Conservation (phyloP, 139 green algal genomes). For the Picocystis salinarum region DNA sequence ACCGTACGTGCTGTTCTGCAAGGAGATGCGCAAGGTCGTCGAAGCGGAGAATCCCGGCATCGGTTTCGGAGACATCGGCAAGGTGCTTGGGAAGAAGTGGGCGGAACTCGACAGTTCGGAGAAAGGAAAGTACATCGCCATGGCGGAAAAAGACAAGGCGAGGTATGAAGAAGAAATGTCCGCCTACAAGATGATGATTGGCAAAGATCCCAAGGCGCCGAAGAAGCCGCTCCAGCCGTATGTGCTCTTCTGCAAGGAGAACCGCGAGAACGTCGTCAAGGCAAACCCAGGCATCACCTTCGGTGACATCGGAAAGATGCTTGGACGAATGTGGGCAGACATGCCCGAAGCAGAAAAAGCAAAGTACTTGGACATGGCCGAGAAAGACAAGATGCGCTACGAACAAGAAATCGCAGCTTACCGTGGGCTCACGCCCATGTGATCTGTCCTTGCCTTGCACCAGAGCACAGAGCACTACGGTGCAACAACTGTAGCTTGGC, state of each 20-base stretch:
- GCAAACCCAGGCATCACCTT: background rate
- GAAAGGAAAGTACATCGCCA: constrained; percentile 1
- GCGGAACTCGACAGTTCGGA: background rate
- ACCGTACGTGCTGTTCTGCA: constrained; percentile 6
- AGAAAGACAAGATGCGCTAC: constrained; percentile 1
- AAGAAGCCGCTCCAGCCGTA: constrained; percentile 1
- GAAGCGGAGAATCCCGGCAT: background rate
- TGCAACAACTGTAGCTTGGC: no score
- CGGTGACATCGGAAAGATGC: background rate
- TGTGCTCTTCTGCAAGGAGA: constrained; percentile 4
- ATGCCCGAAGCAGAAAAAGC: constrained; percentile 1
- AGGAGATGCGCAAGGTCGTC: background rate
- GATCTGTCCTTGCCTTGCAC: no score
- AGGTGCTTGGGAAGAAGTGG: background rate
- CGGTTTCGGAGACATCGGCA: background rate
- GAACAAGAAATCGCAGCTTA: background rate
- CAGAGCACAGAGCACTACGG: no score
- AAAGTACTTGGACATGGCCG: constrained; percentile 1
- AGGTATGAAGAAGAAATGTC: constrained; percentile 3
- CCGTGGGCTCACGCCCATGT: no score
- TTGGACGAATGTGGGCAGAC: background rate
- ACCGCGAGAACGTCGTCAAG: background rate
- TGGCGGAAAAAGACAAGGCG: constrained; percentile 1
- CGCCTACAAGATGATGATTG: background rate
- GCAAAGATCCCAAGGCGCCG: background rate